Percentiles rank a stretch among this genome's conserved stretches.
Conservation (phyloP, 495 filamentous ascomycete species). For the Polyplosphaeria fusca region DNA sequence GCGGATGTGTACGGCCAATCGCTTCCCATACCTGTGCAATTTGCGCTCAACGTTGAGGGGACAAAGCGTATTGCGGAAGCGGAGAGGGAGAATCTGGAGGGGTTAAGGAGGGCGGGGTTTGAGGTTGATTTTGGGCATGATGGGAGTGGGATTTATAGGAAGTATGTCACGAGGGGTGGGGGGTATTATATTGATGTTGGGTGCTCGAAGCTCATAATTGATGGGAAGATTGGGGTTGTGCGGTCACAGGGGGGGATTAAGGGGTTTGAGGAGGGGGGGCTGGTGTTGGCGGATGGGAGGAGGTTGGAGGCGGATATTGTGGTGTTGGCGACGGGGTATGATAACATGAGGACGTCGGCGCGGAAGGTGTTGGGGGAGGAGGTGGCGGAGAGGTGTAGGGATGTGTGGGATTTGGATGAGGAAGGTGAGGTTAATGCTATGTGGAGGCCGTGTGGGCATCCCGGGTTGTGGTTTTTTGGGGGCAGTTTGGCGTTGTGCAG, state of each 20-base stretch:
- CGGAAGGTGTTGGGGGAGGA: conserved; percentile 65
- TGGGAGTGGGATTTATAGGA: conserved; percentile 63
- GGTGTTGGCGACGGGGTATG: conserved; percentile 77
- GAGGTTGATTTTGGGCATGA: conserved; percentile 65
- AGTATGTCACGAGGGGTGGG: conserved; percentile 51
- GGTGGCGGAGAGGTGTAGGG: conserved; percentile 59
- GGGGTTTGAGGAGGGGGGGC: conserved; percentile 56
- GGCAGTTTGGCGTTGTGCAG: conserved; percentile 73
- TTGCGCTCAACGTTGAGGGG: conserved; percentile 52
- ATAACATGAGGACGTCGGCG: conserved; percentile 68
- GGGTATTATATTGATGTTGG: conserved; percentile 60
- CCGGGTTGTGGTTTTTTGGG: conserved; percentile 79
- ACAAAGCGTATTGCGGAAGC: conserved; percentile 47
- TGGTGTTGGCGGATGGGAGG: conserved; percentile 64
- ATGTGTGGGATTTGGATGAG: conserved; percentile 75
- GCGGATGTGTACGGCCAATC: conserved; percentile 58
- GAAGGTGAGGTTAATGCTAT: conserved; percentile 70
- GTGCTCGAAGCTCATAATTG: conserved; percentile 65
- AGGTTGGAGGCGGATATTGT: conserved; percentile 73
- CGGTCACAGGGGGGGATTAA: conserved; percentile 61
- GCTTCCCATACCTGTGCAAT: conserved; percentile 57
- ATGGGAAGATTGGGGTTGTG: conserved; percentile 74
- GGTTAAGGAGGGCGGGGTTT: conserved; percentile 65
- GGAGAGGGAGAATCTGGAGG: conserved; percentile 57
- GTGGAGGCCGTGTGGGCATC: conserved; percentile 68